Evolutionary conservation across 306 rosid genomes (phyloP).

Genomic region (Clitoria ternatea): DNA sequence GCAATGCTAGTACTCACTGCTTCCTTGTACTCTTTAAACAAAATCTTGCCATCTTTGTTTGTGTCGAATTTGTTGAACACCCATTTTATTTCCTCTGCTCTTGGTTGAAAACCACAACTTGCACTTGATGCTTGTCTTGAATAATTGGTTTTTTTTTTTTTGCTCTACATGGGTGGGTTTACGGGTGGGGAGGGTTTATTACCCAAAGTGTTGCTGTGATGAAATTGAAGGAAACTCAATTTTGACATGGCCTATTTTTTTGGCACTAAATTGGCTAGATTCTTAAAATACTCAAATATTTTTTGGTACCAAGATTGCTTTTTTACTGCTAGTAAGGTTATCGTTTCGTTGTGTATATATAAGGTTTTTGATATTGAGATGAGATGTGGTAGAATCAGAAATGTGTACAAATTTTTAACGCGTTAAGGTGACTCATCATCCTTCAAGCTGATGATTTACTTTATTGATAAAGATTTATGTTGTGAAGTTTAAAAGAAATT

Average conservation of each 20-base stretch:
- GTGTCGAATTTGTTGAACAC: slow-evolving; percentile 60
- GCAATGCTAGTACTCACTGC: slow-evolving; percentile 38
- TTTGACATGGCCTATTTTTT: slow-evolving; percentile 17
- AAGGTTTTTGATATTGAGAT: background rate
- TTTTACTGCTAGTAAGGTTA: background rate
- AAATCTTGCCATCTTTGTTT: slow-evolving; percentile 60
- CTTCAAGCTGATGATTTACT: background rate
- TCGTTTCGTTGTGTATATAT: background rate
- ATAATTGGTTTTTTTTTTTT: too few species aligned
- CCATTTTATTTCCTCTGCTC: slow-evolving; percentile 48
- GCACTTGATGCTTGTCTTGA: background rate
- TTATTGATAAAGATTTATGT: background rate
- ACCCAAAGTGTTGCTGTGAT: slow-evolving; percentile 3
- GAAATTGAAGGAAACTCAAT: slow-evolving; percentile 40
- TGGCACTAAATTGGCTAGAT: background rate
- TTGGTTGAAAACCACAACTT: slow-evolving; percentile 25
- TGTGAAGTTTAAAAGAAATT: background rate
- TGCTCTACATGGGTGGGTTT: slow-evolving; percentile 3
- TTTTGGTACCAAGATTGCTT: background rate
- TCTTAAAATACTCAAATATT: background rate
- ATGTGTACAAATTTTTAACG: background rate
- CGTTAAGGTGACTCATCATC: background rate
- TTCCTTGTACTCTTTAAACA: slow-evolving; percentile 54
- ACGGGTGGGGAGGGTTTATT: slow-evolving; percentile 15
- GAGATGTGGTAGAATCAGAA: background rate